These are phyloP conservation scores for Apiospora saccharicola DNA, from an alignment of 2,329 filamentous ascomycete genomes.

Conservation along the genomic window DNA sequence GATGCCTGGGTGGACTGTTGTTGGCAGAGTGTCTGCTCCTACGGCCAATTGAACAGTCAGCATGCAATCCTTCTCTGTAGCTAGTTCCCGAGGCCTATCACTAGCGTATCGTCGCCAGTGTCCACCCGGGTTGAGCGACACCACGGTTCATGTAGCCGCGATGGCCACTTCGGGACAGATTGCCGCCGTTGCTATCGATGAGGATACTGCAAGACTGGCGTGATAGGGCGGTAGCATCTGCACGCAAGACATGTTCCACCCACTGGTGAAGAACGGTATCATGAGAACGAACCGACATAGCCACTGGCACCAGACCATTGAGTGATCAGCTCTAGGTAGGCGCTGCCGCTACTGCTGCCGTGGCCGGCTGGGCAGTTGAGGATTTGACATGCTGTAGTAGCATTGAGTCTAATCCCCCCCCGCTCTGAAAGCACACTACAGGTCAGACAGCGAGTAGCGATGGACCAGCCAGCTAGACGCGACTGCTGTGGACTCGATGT, in stretches of 20 bases:
- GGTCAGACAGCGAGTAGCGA: neutral
- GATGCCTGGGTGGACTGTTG: neutral
- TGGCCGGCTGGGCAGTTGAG: neutral
- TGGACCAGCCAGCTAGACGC: neutral
- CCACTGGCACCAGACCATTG: constrained; percentile 9
- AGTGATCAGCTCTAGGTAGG: constrained; percentile 16
- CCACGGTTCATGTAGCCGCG: neutral
- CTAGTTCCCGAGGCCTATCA: neutral
- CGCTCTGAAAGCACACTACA: neutral
- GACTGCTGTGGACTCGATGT: constrained; percentile 5
- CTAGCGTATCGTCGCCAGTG: neutral
- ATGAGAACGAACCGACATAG: constrained; percentile 1
- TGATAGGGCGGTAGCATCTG: neutral
- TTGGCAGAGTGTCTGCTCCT: neutral
- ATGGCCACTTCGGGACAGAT: neutral
- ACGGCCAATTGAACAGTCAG: neutral
- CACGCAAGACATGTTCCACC: constrained; percentile 10
- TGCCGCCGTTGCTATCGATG: neutral
- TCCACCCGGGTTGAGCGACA: neutral
- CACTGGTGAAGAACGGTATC: neutral
- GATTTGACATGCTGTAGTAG: constrained; percentile 9
- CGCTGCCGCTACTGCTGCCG: neutral
- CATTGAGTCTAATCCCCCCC: constrained; percentile 2
- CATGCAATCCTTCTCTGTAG: neutral
- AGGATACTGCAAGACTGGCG: neutral